A percentile compares a stretch with the other conserved stretches of the same genome.
phyloP scores from a whole-genome alignment of 2,329 filamentous ascomycete genomes.

The Penicillium sp. region DNA sequence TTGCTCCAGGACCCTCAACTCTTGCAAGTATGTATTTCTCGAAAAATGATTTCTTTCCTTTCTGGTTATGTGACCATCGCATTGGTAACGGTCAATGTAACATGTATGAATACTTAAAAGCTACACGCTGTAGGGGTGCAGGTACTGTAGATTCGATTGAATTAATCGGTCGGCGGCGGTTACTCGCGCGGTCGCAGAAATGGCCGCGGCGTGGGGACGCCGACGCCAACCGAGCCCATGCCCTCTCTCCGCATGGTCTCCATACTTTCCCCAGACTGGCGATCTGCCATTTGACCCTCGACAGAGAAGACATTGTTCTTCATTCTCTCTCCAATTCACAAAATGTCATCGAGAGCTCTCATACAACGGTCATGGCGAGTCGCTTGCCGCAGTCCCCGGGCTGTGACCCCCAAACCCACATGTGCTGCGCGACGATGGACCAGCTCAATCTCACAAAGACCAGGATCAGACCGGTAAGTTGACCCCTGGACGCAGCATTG shows the following conservation, averaged over 20 bases:
- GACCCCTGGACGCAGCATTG: too few species aligned
- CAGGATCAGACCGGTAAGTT: conserved; percentile 55
- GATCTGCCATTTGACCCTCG: conserved; percentile 2
- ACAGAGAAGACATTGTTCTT: background rate
- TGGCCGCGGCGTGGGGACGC: conserved; percentile 10
- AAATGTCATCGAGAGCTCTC: conserved; percentile 14
- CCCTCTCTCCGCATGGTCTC: conserved; percentile 8
- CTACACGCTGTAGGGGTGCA: too few species aligned
- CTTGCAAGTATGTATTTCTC: too few species aligned
- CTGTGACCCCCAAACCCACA: background rate
- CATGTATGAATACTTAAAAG: too few species aligned
- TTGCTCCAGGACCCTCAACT: too few species aligned
- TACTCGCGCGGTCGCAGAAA: too few species aligned
- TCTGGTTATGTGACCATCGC: too few species aligned
- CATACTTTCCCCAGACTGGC: conserved; percentile 6
- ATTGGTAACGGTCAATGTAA: too few species aligned
- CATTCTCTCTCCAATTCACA: background rate
- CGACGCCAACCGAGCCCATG: conserved; percentile 25
- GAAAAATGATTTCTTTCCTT: too few species aligned
- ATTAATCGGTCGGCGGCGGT: too few species aligned
- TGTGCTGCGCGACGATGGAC: conserved; percentile 41
- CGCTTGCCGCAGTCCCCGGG: conserved; percentile 2
- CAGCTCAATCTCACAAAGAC: conserved; percentile 51
- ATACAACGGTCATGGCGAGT: conserved; percentile 9
- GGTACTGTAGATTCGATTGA: background rate